Base-by-base conservation (phyloP, 129 eudicot species). In the Scalesia atractyloides region DNA sequence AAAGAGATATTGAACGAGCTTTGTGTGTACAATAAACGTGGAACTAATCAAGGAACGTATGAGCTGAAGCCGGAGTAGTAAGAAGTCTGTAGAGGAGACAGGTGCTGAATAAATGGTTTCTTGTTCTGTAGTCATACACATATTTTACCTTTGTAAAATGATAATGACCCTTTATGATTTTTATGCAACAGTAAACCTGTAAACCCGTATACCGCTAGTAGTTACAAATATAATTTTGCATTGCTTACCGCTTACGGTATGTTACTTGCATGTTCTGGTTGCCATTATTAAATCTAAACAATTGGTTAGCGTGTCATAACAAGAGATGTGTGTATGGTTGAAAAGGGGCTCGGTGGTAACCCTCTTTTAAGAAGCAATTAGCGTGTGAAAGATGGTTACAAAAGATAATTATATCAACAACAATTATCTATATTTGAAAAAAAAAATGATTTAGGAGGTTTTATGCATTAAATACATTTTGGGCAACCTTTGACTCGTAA, bases 41-140 rank as follows among this genome's bases (percentile, higher is more conserved):
- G 96, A 64, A 49, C 89, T 11, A 89, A 89, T 79, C 96, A 86
- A 73, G 96, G 96, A 67, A 86, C 92, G 3, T 89, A 89, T 66
- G 96, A 89, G 81, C 88, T 89, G 68, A 89, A 89, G 86, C 90
- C 92, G 41, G 96, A 89, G 80, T 89, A 89, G n/a, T 75, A 89
- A 86, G 86, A 89, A 86, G 68, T 83, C 92, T 41, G 96, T 64
- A 9, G 92, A 86, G 79, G 91, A 86, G 51, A 74, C 91, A 73
- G 88, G 82, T 57, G 79, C 89, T 52, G 96, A 86, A 44, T 82
- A 82, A 80, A 49, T 7, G 20, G 9, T 68, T 46, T 17, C 10
- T 50, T 56, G 24, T 57, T 58, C 54, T 64, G 67, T 20, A 14
- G 51, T 37, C 13, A 68, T 36, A 47, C 58, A 4, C 44, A 37